Percentiles rank a stretch among this genome's conserved stretches.
phyloP scores from a whole-genome alignment of 768 basidiomycete species.

The Collybiopsis luxurians region DNA sequence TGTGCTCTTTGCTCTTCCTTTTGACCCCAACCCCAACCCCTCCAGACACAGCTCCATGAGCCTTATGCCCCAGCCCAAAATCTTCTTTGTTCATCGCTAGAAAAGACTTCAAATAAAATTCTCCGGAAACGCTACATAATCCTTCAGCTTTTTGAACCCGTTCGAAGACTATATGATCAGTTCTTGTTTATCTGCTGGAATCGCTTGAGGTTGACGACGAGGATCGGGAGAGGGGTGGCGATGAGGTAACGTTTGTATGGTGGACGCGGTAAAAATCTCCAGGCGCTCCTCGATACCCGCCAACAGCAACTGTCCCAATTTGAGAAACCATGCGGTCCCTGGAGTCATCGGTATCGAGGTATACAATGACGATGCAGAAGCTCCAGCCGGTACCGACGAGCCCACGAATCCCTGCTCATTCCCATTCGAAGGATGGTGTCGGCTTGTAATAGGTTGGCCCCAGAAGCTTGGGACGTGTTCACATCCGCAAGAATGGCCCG shows the following conservation, averaged over 20 bases:
- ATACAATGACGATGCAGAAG: too few relatives aligned
- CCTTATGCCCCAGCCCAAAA: conserved; percentile 47
- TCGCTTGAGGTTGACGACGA: conserved; percentile 91
- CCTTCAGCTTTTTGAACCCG: conserved; percentile 87
- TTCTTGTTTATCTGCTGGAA: conserved; percentile 83
- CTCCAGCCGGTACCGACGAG: too few relatives aligned
- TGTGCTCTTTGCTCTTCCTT: conserved; percentile 17
- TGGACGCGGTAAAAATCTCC: too few relatives aligned
- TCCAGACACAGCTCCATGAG: background rate
- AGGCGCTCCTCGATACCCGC: too few relatives aligned
- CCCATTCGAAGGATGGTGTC: too few relatives aligned
- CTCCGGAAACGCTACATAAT: conserved; percentile 89
- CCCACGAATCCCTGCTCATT: too few relatives aligned
- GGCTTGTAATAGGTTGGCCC: too few relatives aligned
- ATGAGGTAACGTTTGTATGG: conserved; percentile 97
- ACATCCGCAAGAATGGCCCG: conserved; percentile 68
- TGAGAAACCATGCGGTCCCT: too few relatives aligned
- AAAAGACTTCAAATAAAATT: conserved; percentile 79
- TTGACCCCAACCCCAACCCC: conserved; percentile 9
- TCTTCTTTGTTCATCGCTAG: conserved; percentile 79
- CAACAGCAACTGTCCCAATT: too few relatives aligned
- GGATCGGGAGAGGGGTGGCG: conserved; percentile 76
- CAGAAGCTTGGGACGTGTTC: too few relatives aligned
- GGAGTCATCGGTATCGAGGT: too few relatives aligned
- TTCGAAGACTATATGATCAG: conserved; percentile 59